These are phyloP conservation scores for Bruguiera parviflora DNA, from an alignment of 345 rosid genomes.

Conservation along the genomic window DNA sequence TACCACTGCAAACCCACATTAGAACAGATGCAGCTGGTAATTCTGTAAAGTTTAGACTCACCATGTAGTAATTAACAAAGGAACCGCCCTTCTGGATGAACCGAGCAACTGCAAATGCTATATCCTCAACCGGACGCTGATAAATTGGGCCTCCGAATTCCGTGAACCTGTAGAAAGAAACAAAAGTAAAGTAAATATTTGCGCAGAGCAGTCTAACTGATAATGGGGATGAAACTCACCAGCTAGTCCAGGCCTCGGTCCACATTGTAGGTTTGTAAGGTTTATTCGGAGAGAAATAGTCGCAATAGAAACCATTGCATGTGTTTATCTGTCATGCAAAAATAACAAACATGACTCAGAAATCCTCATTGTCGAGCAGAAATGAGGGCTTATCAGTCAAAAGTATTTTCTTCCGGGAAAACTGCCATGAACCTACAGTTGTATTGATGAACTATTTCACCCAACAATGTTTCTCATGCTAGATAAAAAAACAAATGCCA, in stretches of 20 bases:
- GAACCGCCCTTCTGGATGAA: conserved; percentile 34
- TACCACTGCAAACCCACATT: background rate
- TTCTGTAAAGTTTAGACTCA: conserved; percentile 2
- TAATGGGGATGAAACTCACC: background rate
- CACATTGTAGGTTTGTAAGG: conserved; percentile 33
- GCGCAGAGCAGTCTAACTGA: background rate
- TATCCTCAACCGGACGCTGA: conserved; percentile 28
- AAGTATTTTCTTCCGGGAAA: background rate
- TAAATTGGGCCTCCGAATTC: conserved; percentile 29
- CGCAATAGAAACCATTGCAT: conserved; percentile 34
- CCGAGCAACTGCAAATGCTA: conserved; percentile 33
- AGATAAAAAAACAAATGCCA: background rate
- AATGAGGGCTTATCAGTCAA: background rate
- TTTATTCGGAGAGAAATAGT: conserved; percentile 28
- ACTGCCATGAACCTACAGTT: too few species aligned
- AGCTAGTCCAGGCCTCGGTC: conserved; percentile 39
- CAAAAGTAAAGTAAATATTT: background rate
- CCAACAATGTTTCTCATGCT: background rate
- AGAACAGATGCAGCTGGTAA: background rate
- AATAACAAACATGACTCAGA: background rate
- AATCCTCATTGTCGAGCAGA: background rate
- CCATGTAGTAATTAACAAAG: conserved; percentile 34
- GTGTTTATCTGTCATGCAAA: conserved; percentile 22
- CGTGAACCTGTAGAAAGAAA: conserved; percentile 21
- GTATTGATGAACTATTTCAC: too few species aligned